These are phyloP conservation scores for Lentinula edodes DNA, from an alignment of 768 basidiomycete genomes.

Conservation along the genomic window DNA sequence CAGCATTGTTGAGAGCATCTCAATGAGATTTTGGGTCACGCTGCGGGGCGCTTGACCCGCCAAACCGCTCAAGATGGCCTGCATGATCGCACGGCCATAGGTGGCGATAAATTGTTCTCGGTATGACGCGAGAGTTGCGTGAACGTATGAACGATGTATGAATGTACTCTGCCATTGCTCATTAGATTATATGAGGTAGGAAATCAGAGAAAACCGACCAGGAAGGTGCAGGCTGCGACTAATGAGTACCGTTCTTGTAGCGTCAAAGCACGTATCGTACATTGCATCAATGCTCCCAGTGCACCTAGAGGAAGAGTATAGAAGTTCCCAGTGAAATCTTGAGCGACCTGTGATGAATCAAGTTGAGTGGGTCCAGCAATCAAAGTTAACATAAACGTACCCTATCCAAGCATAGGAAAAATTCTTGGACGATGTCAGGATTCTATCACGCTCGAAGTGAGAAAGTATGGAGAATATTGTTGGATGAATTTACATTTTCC, in stretches of 20 bases:
- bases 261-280: slow-evolving; percentile 58
- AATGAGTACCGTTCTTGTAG: slow-evolving; percentile 85
- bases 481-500: slow-evolving; percentile 51
- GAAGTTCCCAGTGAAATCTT: slow-evolving; percentile 56
- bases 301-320: slow-evolving; percentile 59
- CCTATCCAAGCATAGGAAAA: slow-evolving; percentile 78
- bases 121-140: slow-evolving; percentile 54
- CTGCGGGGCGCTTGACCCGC: slow-evolving; percentile 83
- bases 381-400: slow-evolving; percentile 26
- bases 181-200: background rate
- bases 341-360: slow-evolving; percentile 30
- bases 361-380: background rate
- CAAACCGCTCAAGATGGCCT: slow-evolving; percentile 72
- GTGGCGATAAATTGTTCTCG: slow-evolving; percentile 43
- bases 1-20: slow-evolving; percentile 66
- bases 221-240: slow-evolving; percentile 74
- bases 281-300: slow-evolving; percentile 65
- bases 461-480: background rate
- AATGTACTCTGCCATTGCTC: slow-evolving; percentile 44
- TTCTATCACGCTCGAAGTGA: slow-evolving; percentile 44
- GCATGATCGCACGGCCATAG: slow-evolving; percentile 66
- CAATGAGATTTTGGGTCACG: slow-evolving; percentile 77
- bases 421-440: slow-evolving; percentile 87
- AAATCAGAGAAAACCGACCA: slow-evolving; percentile 44
- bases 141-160: slow-evolving; percentile 59